Percentiles rank a stretch among this genome's conserved stretches.
Conservation (phyloP, 176 grass and related monocot genomes). For the Paspalum vaginatum region DNA sequence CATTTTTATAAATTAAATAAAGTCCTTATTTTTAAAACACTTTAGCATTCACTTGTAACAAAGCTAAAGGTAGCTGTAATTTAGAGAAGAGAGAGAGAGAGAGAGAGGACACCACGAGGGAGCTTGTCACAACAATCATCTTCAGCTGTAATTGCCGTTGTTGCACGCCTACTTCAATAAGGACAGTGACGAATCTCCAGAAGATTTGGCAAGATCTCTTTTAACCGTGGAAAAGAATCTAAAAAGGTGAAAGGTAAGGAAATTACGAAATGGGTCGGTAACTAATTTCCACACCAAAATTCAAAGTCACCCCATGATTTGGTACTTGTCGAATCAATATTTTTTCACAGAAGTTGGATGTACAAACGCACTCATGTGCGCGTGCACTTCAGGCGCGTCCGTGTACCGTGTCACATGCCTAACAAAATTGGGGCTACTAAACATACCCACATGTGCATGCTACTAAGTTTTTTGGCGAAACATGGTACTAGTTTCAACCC, state of each 20-base stretch:
- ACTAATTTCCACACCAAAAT: slow-evolving; percentile 42
- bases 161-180: slow-evolving; percentile 46
- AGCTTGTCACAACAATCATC: slow-evolving; percentile 40
- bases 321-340: slow-evolving; percentile 39
- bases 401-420: too few species aligned
- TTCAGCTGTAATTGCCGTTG: slow-evolving; percentile 36
- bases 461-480: too few species aligned
- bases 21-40: too few species aligned
- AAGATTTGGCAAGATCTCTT: slow-evolving; percentile 60
- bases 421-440: too few species aligned
- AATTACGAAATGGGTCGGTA: slow-evolving; percentile 31
- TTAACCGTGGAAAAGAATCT: slow-evolving; percentile 37
- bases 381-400: too few species aligned
- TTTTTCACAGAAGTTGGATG: not conserved
- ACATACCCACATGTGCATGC: too few species aligned
- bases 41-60: too few species aligned
- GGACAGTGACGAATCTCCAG: slow-evolving; percentile 35
- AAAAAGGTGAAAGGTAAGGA: slow-evolving; percentile 40
- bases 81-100: too few species aligned
- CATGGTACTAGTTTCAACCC: too few species aligned
- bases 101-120: not conserved
- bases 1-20: too few species aligned
- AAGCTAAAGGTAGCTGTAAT: too few species aligned
- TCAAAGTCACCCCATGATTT: slow-evolving; percentile 44
- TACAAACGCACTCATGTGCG: not conserved